phyloP scores from a whole-genome alignment of 2,329 filamentous ascomycete genomes.

The Fusarium agapanthi region DNA sequence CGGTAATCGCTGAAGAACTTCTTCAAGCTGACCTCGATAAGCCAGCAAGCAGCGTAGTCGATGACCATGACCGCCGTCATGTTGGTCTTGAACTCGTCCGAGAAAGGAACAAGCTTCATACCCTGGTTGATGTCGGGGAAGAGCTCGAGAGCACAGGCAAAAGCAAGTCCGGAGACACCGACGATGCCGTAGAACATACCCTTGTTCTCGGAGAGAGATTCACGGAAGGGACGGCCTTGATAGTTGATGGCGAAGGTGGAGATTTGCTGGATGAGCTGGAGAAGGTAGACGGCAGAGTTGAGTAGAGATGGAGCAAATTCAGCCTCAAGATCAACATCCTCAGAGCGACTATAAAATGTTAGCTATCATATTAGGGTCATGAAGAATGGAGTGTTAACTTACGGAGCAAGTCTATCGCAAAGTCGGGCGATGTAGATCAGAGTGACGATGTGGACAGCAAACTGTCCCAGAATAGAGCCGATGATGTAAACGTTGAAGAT shows the following conservation, averaged over 20 bases:
- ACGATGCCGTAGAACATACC: constrained; percentile 99
- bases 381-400: constrained; percentile 53
- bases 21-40: constrained; percentile 90
- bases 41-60: constrained; percentile 87
- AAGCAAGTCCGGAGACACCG: constrained; percentile 87
- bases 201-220: constrained; percentile 92
- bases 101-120: constrained; percentile 92
- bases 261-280: constrained; percentile 98
- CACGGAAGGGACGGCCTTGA: constrained; percentile 96
- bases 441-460: constrained; percentile 93
- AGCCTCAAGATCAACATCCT: constrained; percentile 86
- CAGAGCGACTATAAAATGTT: constrained; percentile 54
- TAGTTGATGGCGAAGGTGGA: constrained; percentile 99
- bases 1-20: constrained; percentile 86
- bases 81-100: constrained; percentile 84
- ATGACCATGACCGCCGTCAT: constrained; percentile 86
- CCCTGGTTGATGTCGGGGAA: constrained; percentile 94
- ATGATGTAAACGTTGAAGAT: constrained; percentile 99
- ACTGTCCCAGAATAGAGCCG: constrained; percentile 95
- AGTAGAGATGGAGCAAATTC: constrained; percentile 93
- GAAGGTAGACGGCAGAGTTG: constrained; percentile 95
- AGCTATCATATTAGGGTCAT: constrained; percentile 10
- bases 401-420: constrained; percentile 87
- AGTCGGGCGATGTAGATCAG: constrained; percentile 93
- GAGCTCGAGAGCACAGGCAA: constrained; percentile 94